A percentile compares a stretch with the other conserved stretches of the same genome.
These are phyloP conservation scores for Leptographium wingfieldii DNA, from an alignment of 2,329 filamentous ascomycete genomes.

Conservation along the genomic window DNA sequence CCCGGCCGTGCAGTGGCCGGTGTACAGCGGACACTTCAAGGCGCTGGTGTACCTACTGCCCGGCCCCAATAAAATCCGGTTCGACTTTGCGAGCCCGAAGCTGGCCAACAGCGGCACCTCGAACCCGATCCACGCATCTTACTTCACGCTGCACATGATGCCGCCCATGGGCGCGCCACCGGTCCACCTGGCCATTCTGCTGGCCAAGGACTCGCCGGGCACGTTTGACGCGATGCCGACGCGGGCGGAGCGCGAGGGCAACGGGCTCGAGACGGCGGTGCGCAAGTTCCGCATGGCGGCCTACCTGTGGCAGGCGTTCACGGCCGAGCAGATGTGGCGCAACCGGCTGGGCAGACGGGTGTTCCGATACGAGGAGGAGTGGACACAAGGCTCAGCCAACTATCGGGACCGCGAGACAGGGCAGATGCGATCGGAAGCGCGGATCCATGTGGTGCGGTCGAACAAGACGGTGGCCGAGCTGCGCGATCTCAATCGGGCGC, in stretches of 20 bases:
- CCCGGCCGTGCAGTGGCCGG: slow-evolving; percentile 74
- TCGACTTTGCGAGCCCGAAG: slow-evolving; percentile 81
- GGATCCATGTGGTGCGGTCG: slow-evolving; percentile 71
- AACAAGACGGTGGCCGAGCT: slow-evolving; percentile 80
- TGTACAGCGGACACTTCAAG: slow-evolving; percentile 84
- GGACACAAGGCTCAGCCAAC: slow-evolving; percentile 73
- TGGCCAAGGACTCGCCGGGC: slow-evolving; percentile 77
- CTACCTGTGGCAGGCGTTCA: slow-evolving; percentile 95
- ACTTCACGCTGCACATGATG: slow-evolving; percentile 75
- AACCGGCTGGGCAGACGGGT: slow-evolving; percentile 74
- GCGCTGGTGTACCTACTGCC: slow-evolving; percentile 80
- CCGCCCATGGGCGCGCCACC: slow-evolving; percentile 68
- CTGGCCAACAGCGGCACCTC: slow-evolving; percentile 55
- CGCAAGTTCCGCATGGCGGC: slow-evolving; percentile 90
- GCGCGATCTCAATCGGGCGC: slow-evolving; percentile 61
- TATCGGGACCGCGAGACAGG: slow-evolving; percentile 57
- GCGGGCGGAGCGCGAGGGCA: slow-evolving; percentile 65
- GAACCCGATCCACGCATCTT: slow-evolving; percentile 63
- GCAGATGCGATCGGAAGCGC: slow-evolving; percentile 79
- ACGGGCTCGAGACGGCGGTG: slow-evolving; percentile 65
- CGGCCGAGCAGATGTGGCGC: slow-evolving; percentile 88
- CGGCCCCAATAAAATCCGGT: slow-evolving; percentile 74
- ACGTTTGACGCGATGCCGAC: slow-evolving; percentile 76
- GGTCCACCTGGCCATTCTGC: slow-evolving; percentile 74
- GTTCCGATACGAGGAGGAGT: slow-evolving; percentile 91